These are phyloP conservation scores for Globisporangium rhizosaccharum DNA, from an alignment of 352 stramenopile species.

Conservation along the genomic window DNA sequence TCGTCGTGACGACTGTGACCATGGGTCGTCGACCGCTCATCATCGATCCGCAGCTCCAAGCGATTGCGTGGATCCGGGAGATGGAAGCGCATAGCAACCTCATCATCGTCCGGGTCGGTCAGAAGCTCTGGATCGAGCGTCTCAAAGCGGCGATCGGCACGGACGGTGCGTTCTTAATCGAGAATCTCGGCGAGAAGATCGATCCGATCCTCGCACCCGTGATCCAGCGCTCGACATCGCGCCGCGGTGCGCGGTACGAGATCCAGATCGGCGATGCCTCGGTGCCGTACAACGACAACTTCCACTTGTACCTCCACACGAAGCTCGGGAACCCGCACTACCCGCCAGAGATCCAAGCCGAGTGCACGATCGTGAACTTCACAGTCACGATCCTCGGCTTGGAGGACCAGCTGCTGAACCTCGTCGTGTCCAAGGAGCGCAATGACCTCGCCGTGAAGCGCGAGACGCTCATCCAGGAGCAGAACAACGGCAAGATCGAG, in stretches of 20 bases:
- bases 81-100: constrained; percentile 90
- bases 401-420: constrained; percentile 90
- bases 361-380: constrained; percentile 95
- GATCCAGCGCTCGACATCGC: constrained; percentile 93
- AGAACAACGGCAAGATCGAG: constrained; percentile 95
- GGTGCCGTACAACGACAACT: constrained; percentile 92
- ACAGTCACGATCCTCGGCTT: constrained; percentile 91
- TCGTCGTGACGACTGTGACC: constrained; percentile 88
- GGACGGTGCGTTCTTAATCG: constrained; percentile 90
- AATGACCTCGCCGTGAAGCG: constrained; percentile 76
- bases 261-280: constrained; percentile 94
- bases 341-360: constrained; percentile 92
- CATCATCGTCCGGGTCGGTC: constrained; percentile 92
- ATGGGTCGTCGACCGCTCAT: constrained; percentile 90
- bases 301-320: constrained; percentile 93
- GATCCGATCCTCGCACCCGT: constrained; percentile 92
- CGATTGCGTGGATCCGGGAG: constrained; percentile 91
- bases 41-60: constrained; percentile 92
- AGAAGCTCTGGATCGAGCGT: constrained; percentile 93
- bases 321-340: constrained; percentile 94
- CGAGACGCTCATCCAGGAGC: constrained; percentile 91
- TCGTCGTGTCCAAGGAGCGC: constrained; percentile 92
- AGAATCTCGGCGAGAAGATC: constrained; percentile 93
- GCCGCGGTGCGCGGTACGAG: constrained; percentile 89
- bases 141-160: constrained; percentile 92